phyloP scores from a whole-genome alignment of 148 eudicot species.

The Nyssa sinensis region DNA sequence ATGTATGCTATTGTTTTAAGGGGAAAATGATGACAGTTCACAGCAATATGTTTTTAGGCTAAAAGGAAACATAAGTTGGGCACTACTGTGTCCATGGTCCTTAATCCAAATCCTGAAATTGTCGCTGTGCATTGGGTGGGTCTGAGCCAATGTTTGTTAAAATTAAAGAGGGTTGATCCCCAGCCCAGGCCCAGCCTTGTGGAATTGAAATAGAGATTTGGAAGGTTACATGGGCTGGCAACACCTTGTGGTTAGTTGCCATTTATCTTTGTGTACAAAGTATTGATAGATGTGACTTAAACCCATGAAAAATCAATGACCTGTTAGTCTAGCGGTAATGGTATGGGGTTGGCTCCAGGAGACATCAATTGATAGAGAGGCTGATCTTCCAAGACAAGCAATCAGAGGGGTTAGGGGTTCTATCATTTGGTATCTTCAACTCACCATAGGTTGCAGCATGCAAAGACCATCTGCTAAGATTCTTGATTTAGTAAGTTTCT shows the following conservation, averaged over 20 bases:
- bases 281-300: background rate
- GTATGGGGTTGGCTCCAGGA: background rate
- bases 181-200: background rate
- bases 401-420: background rate
- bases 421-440: background rate
- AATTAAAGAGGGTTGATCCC: background rate
- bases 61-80: background rate
- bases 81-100: background rate
- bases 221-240: background rate
- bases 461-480: constrained; percentile 1
- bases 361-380: background rate
- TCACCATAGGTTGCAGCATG: background rate
- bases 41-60: background rate
- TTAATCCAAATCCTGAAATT: background rate
- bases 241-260: background rate
- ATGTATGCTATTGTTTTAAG: constrained; percentile 1
- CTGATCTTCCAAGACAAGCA: background rate
- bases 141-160: background rate
- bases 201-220: background rate
- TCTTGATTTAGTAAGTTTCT: constrained; percentile 3
- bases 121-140: constrained; percentile 2
- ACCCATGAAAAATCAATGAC: background rate
- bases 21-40: background rate
- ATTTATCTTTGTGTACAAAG: background rate
- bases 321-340: background rate